Base-by-base conservation (phyloP, 2,329 filamentous ascomycete genomes). In the Chaetomiaceae sp. region DNA sequence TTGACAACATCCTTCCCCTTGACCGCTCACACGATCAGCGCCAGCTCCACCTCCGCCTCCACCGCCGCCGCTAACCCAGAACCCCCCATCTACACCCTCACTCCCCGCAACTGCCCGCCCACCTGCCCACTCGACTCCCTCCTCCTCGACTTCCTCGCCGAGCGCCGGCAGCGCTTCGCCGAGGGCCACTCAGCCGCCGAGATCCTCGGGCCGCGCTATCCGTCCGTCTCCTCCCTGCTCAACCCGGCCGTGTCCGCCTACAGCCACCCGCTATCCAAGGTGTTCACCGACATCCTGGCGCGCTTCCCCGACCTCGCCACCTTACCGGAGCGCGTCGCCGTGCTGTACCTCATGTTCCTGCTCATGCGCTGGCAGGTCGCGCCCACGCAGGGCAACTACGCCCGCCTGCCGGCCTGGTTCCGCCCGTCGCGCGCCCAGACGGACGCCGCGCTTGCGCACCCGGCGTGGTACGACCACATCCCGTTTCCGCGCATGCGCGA, bases 321-420 rank as follows among this genome's bases (percentile, higher is more conserved):
- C n/a, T 73, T 94, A 0, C 88, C 89, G 0, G 88, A 95, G 65
- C 84, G 86, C 58, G 80, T 94, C 0, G 88, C 85, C 8, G 80
- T 88, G 6, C 73, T 95, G 7, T 94, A 90, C 62, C 71, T 84
- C 60, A 94, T 95, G 86, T 95, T 94, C 65, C 74, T 90, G 26
- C 62, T 89, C 53, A 88, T 93, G 83, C 78, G 84, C 34, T 95
- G 89, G 87, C 82, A 88, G 62, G 84, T 95, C 47, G 79, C 79
- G 22, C 88, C 88, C 0, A 87, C 86, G 0, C 74, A 76, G 50
- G 84, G 89, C 56, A 94, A 89, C 66, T 90, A 86, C 63, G 79
- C 88, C 19, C 76, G 84, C 4, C 68, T 95, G 10, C 88, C 89
- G 0, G 72, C 80, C 4, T 95, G 85, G 80, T 68, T 83, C 32